Percentiles rank a stretch among this genome's conserved stretches.
phyloP scores from a whole-genome alignment of 2,329 filamentous ascomycete genomes.

The Ramularia endophylla region DNA sequence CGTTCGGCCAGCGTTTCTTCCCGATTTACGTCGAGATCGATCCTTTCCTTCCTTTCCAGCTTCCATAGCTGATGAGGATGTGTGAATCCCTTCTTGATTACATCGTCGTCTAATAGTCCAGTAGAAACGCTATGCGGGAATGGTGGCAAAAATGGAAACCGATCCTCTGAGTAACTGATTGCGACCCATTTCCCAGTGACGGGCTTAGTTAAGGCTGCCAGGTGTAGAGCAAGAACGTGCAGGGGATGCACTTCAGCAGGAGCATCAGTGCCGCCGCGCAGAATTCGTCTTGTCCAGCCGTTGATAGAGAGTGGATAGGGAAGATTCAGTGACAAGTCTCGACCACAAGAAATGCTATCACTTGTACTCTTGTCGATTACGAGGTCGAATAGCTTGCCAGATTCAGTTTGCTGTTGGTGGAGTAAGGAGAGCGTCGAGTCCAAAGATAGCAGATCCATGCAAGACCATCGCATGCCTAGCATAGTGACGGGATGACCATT shows the following conservation, averaged over 20 bases:
- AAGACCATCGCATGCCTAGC: conserved; percentile 15
- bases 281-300: conserved; percentile 17
- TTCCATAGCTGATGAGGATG: conserved; percentile 35
- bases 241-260: conserved; percentile 32
- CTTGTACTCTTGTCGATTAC: conserved; percentile 21
- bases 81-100: conserved; percentile 31
- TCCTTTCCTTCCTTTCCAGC: conserved; percentile 29
- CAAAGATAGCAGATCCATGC: conserved; percentile 15
- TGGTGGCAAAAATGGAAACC: conserved; percentile 33
- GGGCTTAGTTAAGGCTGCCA: conserved; percentile 34
- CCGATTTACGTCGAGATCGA: conserved; percentile 16
- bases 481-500: neutral
- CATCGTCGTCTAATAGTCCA: conserved; percentile 22
- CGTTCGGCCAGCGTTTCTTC: conserved; percentile 24
- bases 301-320: conserved; percentile 19
- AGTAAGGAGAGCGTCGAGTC: conserved; percentile 15
- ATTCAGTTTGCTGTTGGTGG: conserved; percentile 4
- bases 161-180: conserved; percentile 35
- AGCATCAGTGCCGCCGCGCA: conserved; percentile 10
- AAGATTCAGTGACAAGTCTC: conserved; percentile 11
- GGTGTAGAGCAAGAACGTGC: conserved; percentile 35
- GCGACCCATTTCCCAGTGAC: conserved; percentile 33
- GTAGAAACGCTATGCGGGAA: conserved; percentile 14
- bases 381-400: conserved; percentile 14
- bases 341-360: conserved; percentile 19